phyloP scores from a whole-genome alignment of 192 early-diverging fungal species.

The Funneliformis geosporum region DNA sequence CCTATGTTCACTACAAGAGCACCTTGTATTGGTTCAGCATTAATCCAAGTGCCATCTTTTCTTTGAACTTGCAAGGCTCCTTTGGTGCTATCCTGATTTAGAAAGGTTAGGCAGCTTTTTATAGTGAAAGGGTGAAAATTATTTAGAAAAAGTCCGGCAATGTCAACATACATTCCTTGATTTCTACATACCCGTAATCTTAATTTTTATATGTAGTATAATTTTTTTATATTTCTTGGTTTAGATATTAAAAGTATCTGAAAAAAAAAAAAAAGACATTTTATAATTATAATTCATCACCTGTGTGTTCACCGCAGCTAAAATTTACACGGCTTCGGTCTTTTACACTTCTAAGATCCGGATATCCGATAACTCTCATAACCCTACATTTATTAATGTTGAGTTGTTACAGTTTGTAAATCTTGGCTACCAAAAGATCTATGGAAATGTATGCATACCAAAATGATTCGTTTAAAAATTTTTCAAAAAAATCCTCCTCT shows the following conservation, averaged over 20 bases:
- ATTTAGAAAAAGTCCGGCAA: not conserved
- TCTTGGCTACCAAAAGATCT: not conserved
- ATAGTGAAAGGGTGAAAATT: not conserved
- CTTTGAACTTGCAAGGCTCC: constrained; percentile 52
- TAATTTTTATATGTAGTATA: not conserved
- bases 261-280: not conserved
- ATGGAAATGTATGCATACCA: constrained; percentile 25
- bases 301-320: constrained; percentile 58
- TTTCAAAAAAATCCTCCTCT: constrained; percentile 36
- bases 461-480: constrained; percentile 37
- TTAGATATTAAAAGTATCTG: not conserved
- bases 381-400: constrained; percentile 37
- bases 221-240: constrained; percentile 9
- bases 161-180: not conserved
- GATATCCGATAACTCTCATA: constrained; percentile 44
- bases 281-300: constrained; percentile 28
- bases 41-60: constrained; percentile 51
- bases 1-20: constrained; percentile 60
- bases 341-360: constrained; percentile 30
- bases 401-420: not conserved
- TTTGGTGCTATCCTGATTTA: constrained; percentile 49
- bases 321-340: constrained; percentile 36
- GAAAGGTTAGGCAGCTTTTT: constrained; percentile 50
- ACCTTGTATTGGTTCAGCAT: constrained; percentile 51
- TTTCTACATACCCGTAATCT: constrained; percentile 26